A percentile compares a stretch with the other conserved stretches of the same genome.
These are phyloP conservation scores for Penicillium sp. DNA, from an alignment of 2,329 filamentous ascomycete genomes.

Conservation along the genomic window DNA sequence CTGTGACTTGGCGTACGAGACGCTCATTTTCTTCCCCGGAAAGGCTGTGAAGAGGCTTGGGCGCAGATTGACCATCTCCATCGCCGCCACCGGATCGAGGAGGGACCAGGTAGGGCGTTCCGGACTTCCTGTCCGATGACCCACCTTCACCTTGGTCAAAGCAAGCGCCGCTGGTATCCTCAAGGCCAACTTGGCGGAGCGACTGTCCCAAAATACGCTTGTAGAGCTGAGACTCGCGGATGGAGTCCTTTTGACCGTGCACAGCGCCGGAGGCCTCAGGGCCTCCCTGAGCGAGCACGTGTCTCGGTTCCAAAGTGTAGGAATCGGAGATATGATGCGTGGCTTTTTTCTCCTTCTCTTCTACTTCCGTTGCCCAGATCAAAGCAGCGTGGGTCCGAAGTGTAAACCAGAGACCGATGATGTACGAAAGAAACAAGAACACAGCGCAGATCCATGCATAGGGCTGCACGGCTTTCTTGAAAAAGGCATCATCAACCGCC, in stretches of 20 bases:
- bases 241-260: constrained; percentile 56
- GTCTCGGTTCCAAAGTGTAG: constrained; percentile 30
- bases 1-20: constrained; percentile 79
- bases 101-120: constrained; percentile 67
- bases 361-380: constrained; percentile 84
- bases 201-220: constrained; percentile 91
- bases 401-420: constrained; percentile 92
- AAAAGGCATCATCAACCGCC: constrained; percentile 80
- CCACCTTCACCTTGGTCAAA: constrained; percentile 24
- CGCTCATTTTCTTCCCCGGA: constrained; percentile 75
- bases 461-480: constrained; percentile 79
- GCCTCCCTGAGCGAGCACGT: constrained; percentile 26
- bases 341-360: constrained; percentile 61
- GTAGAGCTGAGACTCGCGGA: constrained; percentile 83
- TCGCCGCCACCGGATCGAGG: constrained; percentile 54
- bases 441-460: constrained; percentile 86
- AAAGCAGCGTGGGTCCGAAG: constrained; percentile 91
- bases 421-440: constrained; percentile 83
- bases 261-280: constrained; percentile 30
- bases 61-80: constrained; percentile 30
- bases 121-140: constrained; percentile 17
- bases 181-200: constrained; percentile 71
- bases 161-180: constrained; percentile 45
- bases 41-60: constrained; percentile 54
- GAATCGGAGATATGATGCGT: constrained; percentile 22